These are phyloP conservation scores for Euphorbia corollata DNA, from an alignment of 441 rosid species.

Conservation along the genomic window DNA sequence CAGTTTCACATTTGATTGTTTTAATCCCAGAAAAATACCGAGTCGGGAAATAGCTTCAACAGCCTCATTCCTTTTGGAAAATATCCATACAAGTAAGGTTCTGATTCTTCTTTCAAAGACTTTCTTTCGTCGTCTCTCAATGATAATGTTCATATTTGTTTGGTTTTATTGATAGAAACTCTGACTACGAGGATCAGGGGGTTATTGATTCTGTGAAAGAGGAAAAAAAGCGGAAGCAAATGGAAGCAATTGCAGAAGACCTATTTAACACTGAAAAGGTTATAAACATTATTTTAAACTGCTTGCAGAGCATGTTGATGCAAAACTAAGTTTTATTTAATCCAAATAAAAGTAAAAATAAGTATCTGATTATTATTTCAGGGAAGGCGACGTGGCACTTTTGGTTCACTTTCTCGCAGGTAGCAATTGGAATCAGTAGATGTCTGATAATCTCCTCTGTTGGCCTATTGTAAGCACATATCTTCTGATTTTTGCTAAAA, in stretches of 20 bases:
- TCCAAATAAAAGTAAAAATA: not conserved
- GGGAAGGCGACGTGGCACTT: constrained; percentile 60
- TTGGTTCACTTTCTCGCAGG: constrained; percentile 37
- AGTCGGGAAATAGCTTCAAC: constrained; percentile 82
- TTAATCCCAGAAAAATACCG: constrained; percentile 38
- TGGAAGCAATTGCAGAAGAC: constrained; percentile 88
- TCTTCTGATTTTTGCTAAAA: not conserved
- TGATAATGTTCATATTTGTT: constrained; percentile 9
- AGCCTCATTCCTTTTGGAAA: constrained; percentile 81
- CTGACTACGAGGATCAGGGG: constrained; percentile 38
- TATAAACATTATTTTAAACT: not conserved
- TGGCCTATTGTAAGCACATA: not conserved
- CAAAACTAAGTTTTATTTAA: not conserved
- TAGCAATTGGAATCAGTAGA: not conserved
- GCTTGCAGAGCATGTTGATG: not conserved
- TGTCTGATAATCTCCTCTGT: not conserved
- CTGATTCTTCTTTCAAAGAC: constrained; percentile 14
- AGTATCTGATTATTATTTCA: constrained; percentile 23
- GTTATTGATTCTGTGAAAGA: constrained; percentile 49
- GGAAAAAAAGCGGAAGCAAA: constrained; percentile 79
- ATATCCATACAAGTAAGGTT: constrained; percentile 70
- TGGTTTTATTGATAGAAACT: constrained; percentile 38
- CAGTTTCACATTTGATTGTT: not conserved
- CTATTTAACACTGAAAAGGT: constrained; percentile 72
- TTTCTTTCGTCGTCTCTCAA: constrained; percentile 1